Conservation (phyloP, 2,329 filamentous ascomycete genomes). For the Paracamarosporium sp. region DNA sequence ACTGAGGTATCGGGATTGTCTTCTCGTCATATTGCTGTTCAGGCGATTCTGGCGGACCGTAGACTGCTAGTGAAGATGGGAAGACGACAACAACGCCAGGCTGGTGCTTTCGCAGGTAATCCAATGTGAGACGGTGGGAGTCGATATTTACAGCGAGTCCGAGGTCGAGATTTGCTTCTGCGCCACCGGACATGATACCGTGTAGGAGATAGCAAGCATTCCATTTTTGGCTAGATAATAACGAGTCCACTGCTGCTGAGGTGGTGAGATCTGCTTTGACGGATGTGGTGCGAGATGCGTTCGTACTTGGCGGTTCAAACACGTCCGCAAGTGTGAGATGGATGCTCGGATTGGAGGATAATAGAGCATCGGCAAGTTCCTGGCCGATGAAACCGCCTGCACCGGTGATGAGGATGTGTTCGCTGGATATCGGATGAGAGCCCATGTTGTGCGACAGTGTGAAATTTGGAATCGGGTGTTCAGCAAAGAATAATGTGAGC, state of each 20-base stretch:
- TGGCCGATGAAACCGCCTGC: conserved; percentile 68
- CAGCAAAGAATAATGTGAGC: not conserved
- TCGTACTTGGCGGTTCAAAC: conserved; percentile 51
- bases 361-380: conserved; percentile 60
- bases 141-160: conserved; percentile 65
- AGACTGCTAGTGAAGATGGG: conserved; percentile 66
- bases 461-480: not conserved
- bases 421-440: not conserved
- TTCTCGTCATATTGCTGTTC: conserved; percentile 20
- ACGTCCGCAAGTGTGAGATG: conserved; percentile 64
- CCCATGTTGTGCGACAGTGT: not conserved
- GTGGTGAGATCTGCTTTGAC: conserved; percentile 59
- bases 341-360: conserved; percentile 50
- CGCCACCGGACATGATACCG: conserved; percentile 69
- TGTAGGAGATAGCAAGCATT: conserved; percentile 61
- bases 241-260: conserved; percentile 11
- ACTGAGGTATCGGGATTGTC: conserved; percentile 62
- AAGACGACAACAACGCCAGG: conserved; percentile 64
- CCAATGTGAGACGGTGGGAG: conserved; percentile 60
- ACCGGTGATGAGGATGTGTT: conserved; percentile 64
- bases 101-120: conserved; percentile 56
- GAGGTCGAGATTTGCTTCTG: conserved; percentile 64
- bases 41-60: conserved; percentile 58
- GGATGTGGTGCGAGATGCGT: conserved; percentile 51
- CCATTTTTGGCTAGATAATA: not conserved